These are phyloP conservation scores for Thielaviopsis euricoi DNA, from an alignment of 2,329 filamentous ascomycete genomes.

Conservation along the genomic window DNA sequence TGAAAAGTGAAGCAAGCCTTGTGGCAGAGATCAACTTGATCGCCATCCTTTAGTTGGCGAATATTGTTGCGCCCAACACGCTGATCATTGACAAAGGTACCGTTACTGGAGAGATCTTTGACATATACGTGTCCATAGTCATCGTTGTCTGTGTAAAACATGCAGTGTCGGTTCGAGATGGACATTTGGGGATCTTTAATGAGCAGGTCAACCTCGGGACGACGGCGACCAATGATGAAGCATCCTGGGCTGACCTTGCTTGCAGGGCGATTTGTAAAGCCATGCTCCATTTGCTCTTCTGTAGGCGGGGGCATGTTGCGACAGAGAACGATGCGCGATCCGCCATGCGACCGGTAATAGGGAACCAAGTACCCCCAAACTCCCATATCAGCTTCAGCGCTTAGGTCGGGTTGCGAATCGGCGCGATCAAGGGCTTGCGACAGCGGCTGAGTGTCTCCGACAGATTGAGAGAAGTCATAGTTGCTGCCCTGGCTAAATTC, in stretches of 20 bases:
- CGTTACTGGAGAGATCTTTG: constrained; percentile 89
- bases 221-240: constrained; percentile 8
- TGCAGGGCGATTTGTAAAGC: constrained; percentile 23
- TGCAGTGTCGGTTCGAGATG: constrained; percentile 73
- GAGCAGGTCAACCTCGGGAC: constrained; percentile 38
- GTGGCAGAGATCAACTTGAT: constrained; percentile 77
- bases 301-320: constrained; percentile 49
- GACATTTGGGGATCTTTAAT: constrained; percentile 49
- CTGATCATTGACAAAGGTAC: constrained; percentile 88
- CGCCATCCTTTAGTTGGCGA: constrained; percentile 71
- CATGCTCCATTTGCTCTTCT: constrained; percentile 21
- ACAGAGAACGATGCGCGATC: constrained; percentile 54
- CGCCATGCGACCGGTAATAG: constrained; percentile 51
- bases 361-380: constrained; percentile 95
- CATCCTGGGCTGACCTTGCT: constrained; percentile 17
- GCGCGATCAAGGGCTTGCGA: constrained; percentile 24
- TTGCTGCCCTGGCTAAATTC: neutral
- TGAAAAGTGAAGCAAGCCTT: constrained; percentile 81
- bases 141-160: constrained; percentile 47
- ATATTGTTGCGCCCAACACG: constrained; percentile 84
- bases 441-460: constrained; percentile 6
- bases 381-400: constrained; percentile 67
- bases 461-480: neutral
- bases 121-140: constrained; percentile 47
- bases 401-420: constrained; percentile 38